Evolutionary conservation across 306 rosid species (phyloP).

Genomic region (Alnus glutinosa): DNA sequence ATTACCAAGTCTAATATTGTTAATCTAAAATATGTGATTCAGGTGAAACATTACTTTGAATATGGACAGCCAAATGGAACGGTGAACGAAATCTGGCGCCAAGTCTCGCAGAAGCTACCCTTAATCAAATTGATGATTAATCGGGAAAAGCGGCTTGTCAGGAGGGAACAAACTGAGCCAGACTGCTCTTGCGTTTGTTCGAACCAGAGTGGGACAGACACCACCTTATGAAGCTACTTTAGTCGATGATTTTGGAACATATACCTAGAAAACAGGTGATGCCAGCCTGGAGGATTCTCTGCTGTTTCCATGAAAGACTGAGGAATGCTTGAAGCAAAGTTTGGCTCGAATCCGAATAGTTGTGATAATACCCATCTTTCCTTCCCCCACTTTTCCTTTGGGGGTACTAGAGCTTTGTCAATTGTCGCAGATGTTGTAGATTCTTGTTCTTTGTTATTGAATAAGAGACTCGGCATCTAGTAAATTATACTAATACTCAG

Average conservation of each 20-base stretch:
- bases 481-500: not conserved
- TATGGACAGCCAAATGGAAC: slow-evolving; percentile 59
- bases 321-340: not conserved
- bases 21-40: slow-evolving; percentile 29
- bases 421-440: slow-evolving; percentile 1
- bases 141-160: slow-evolving; percentile 69
- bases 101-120: slow-evolving; percentile 75
- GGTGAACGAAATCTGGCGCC: slow-evolving; percentile 89
- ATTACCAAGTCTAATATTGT: not conserved
- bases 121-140: slow-evolving; percentile 74
- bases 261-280: not conserved
- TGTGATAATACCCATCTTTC: not conserved
- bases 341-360: not conserved
- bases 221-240: slow-evolving; percentile 21
- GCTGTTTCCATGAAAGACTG: not conserved
- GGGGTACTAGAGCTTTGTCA: not conserved
- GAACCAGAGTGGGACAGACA: slow-evolving; percentile 48
- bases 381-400: not conserved
- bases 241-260: not conserved
- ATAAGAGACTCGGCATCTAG: not conserved
- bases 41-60: slow-evolving; percentile 81
- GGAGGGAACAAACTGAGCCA: slow-evolving; percentile 39
- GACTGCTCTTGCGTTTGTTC: slow-evolving; percentile 80
- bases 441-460: not conserved
- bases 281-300: not conserved